A percentile compares a stretch with the other conserved stretches of the same genome.
Conservation (phyloP, 2,329 filamentous ascomycete genomes). For the Microsporum audouinii region DNA sequence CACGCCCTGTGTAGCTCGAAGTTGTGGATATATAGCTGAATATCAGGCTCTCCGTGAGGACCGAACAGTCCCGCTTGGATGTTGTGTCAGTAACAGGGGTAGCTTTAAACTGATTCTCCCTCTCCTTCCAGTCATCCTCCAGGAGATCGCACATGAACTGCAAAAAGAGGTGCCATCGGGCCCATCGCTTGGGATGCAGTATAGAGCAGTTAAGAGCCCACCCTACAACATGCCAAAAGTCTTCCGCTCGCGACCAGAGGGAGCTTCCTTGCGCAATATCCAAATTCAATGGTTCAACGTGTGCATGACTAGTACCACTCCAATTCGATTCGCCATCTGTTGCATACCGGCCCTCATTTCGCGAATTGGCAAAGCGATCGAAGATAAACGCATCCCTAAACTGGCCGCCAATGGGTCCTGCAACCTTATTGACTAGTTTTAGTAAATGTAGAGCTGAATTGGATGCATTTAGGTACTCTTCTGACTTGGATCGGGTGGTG, state of each 20-base stretch:
- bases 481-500: constrained; percentile 58
- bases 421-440: constrained; percentile 50
- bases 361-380: constrained; percentile 27
- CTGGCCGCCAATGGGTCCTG: constrained; percentile 59
- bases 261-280: constrained; percentile 53
- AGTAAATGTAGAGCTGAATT: constrained; percentile 60
- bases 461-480: constrained; percentile 51
- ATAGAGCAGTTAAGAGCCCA: constrained; percentile 91
- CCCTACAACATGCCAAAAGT: constrained; percentile 80
- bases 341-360: constrained; percentile 22
- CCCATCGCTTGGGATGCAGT: constrained; percentile 62
- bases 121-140: constrained; percentile 34
- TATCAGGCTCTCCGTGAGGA: constrained; percentile 32
- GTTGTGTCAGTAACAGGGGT: neutral
- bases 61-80: neutral
- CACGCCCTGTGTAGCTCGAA: constrained; percentile 22
- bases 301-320: neutral
- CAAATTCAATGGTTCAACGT: constrained; percentile 37
- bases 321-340: constrained; percentile 16
- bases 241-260: constrained; percentile 63
- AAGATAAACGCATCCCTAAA: constrained; percentile 66
- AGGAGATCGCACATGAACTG: constrained; percentile 50
- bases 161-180: constrained; percentile 69
- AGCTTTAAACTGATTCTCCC: constrained; percentile 17
- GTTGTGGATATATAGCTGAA: constrained; percentile 31